Evolutionary conservation across 192 early-diverging fungal species (phyloP), one percentile per base, ranked within the genome.

Genomic region (Rhizoclosmatium sp.): DNA sequence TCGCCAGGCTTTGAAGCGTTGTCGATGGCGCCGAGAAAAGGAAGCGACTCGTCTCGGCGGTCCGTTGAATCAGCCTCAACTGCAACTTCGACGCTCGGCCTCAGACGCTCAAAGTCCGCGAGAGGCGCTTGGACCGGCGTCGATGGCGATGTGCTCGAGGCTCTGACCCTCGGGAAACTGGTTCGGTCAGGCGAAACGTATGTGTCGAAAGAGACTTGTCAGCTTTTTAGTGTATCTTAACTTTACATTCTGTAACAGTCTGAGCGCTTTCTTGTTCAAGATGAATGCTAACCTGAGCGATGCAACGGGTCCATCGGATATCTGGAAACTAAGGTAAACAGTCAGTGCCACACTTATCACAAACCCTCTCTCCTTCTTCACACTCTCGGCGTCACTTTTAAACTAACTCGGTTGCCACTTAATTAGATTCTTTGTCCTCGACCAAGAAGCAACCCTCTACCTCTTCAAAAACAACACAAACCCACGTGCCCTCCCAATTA

Each of bases 201-300:
- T n/a, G 19, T 31, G 31, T 21, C 58, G 19, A 59, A 58, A 58
- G n/a, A 12, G 12, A 19, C 4, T 59, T 40, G 31, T 31, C 31
- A 31, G 31, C 31, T 31, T 31, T 31, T 31, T 31, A 31, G 7
- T 69, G 14, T 69, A 14, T 40, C 14, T 69, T 69, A 65, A 65
- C 12, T 12, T 31, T 68, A 7, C 45, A 5, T 47, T 39, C 16
- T n/a, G 16, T 14, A 10, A 16, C 31, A 69, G 67, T 12, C 42
- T 69, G 67, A 47, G n/a, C 16, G 67, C n/a, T 19, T 19, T 41
- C 16, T 47, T 69, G 46, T 40, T 31, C 67, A 69, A 69, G 47
- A 16, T 69, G 46, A 69, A 47, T 14, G 16, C n/a, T 2, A 31
- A 41, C 42, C 14, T 14, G n/a, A 3, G 7, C 10, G n/a, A 3